Percentiles rank a stretch among this genome's conserved stretches.
Evolutionary conservation across 2,329 filamentous ascomycete genomes (phyloP).

Genomic region (Pezizomycotina sp.): DNA sequence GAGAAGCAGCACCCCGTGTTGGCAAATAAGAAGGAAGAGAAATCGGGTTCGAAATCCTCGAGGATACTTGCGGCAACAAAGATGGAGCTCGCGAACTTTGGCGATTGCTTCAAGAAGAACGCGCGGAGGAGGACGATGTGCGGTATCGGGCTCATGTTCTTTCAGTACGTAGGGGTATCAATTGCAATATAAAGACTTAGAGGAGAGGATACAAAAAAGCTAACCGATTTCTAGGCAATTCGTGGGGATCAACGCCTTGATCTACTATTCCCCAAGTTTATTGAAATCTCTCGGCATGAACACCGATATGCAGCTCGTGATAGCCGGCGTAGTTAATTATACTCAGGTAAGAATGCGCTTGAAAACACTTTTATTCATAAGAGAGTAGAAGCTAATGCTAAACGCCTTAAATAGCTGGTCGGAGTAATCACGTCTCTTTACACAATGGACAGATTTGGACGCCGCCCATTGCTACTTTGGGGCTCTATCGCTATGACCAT

Average conservation of each 20-base stretch:
- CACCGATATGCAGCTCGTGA: slow-evolving; percentile 35
- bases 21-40: no score
- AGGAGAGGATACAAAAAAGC: no score
- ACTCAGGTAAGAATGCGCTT: neutral
- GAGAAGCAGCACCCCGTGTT: slow-evolving; percentile 28
- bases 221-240: slow-evolving; percentile 26
- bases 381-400: neutral
- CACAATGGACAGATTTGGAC: slow-evolving; percentile 36
- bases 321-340: slow-evolving; percentile 40
- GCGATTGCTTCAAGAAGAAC: slow-evolving; percentile 36
- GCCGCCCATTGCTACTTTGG: slow-evolving; percentile 33
- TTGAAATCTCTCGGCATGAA: slow-evolving; percentile 37
- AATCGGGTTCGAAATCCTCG: no score
- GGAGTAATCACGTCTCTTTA: slow-evolving; percentile 35
- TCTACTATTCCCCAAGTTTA: slow-evolving; percentile 46
- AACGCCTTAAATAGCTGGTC: slow-evolving; percentile 29
- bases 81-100: slow-evolving; percentile 35
- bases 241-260: slow-evolving; percentile 38
- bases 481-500: slow-evolving; percentile 35
- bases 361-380: neutral
- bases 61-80: no score
- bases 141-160: slow-evolving; percentile 40
- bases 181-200: no score
- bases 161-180: no score
- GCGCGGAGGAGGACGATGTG: slow-evolving; percentile 37